Evolutionary conservation across 257 asterid species (phyloP).

Genomic region (Ehretia macrophylla): DNA sequence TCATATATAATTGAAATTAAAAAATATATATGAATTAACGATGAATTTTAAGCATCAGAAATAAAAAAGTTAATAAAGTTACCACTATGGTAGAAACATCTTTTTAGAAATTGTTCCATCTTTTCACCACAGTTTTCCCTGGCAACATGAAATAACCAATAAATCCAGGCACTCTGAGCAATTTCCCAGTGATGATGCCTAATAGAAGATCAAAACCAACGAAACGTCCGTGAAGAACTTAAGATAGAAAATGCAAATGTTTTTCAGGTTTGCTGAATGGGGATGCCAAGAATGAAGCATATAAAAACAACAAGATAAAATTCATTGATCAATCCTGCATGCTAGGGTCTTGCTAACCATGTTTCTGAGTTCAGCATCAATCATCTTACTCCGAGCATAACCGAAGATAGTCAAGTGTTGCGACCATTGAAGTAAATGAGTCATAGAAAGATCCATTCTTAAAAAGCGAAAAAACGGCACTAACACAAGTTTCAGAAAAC

Average conservation of each 20-base stretch:
- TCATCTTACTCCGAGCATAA: constrained; percentile 99
- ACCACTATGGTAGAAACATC: constrained; percentile 93
- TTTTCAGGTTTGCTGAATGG: not conserved
- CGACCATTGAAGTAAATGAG: constrained; percentile 14
- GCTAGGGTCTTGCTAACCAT: constrained; percentile 96
- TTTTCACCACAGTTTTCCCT: constrained; percentile 92
- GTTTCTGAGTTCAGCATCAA: constrained; percentile 73
- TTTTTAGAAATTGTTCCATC: constrained; percentile 77
- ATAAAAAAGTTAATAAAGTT: too few relatives aligned
- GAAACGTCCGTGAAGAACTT: not conserved
- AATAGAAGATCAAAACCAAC: not conserved
- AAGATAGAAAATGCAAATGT: not conserved
- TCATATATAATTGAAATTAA: too few relatives aligned
- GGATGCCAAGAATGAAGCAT: not conserved
- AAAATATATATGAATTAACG: too few relatives aligned
- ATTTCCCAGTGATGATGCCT: not conserved
- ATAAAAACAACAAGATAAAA: constrained; percentile 4
- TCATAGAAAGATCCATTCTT: not conserved
- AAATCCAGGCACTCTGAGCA: too few relatives aligned
- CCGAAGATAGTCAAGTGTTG: constrained; percentile 94
- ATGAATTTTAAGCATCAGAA: too few relatives aligned
- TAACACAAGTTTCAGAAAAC: constrained; percentile 1
- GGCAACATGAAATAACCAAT: not conserved
- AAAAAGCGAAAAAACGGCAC: not conserved
- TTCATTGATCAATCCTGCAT: constrained; percentile 75